Evolutionary conservation across 768 basidiomycete genomes (phyloP).

Genomic region (Boletus pseudopeckii): DNA sequence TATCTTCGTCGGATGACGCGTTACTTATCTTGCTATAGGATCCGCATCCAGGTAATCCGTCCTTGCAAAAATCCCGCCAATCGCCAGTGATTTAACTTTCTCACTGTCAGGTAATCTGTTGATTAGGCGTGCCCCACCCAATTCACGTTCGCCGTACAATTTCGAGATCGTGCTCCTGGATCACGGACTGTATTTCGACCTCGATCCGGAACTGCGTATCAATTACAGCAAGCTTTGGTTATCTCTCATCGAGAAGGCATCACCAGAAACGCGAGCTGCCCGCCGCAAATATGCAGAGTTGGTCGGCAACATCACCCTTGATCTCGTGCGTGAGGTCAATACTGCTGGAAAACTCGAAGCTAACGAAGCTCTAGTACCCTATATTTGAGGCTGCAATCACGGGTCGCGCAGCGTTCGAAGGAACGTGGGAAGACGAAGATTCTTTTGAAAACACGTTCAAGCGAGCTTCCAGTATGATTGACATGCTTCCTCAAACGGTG

Average conservation of each 20-base stretch:
- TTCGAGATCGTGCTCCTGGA: slow-evolving; percentile 96
- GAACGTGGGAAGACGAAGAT: slow-evolving; percentile 46
- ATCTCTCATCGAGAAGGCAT: slow-evolving; percentile 73
- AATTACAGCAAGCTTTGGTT: slow-evolving; percentile 91
- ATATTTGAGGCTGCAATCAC: slow-evolving; percentile 95
- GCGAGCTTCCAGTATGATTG: slow-evolving; percentile 75
- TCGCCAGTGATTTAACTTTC: background rate
- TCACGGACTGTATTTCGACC: slow-evolving; percentile 91
- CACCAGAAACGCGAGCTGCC: slow-evolving; percentile 59
- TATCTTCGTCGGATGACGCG: background rate
- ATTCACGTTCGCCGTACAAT: slow-evolving; percentile 80
- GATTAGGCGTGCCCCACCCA: slow-evolving; percentile 67
- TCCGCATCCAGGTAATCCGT: slow-evolving; percentile 70
- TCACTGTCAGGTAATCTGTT: slow-evolving; percentile 71
- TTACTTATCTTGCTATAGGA: slow-evolving; percentile 48
- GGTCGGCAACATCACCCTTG: slow-evolving; percentile 87
- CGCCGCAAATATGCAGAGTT: slow-evolving; percentile 84
- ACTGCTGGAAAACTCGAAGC: background rate
- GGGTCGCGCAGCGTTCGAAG: slow-evolving; percentile 70
- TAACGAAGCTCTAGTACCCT: slow-evolving; percentile 60
- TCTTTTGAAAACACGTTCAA: slow-evolving; percentile 37
- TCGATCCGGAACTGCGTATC: slow-evolving; percentile 73
- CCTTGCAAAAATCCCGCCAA: slow-evolving; percentile 1
- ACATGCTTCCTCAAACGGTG: slow-evolving; percentile 66
- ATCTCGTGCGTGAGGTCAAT: slow-evolving; percentile 54